Percentiles rank a stretch among this genome's conserved stretches.
These are phyloP conservation scores for Pisolithus tinctorius DNA, from an alignment of 768 basidiomycete genomes.

Conservation along the genomic window DNA sequence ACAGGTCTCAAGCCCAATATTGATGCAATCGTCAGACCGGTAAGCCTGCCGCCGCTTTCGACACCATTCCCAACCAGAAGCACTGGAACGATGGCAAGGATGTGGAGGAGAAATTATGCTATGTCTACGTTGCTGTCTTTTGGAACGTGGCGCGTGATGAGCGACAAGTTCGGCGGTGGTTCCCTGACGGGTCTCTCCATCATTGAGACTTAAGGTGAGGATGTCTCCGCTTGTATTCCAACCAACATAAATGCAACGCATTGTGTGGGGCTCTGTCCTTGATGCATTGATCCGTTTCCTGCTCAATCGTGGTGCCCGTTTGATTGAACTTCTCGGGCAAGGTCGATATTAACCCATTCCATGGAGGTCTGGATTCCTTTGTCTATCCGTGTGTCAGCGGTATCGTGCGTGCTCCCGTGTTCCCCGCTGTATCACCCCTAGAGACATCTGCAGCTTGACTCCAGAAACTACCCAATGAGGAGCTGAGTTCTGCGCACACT, in stretches of 20 bases:
- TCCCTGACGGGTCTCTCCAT: conserved; percentile 98
- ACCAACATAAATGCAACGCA: conserved; percentile 56
- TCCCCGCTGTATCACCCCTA: conserved; percentile 1
- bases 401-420: conserved; percentile 52
- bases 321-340: conserved; percentile 97
- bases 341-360: conserved; percentile 91
- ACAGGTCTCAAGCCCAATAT: conserved; percentile 97
- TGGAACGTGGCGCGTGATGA: conserved; percentile 99
- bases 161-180: conserved; percentile 97
- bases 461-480: conserved; percentile 93
- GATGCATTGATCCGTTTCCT: conserved; percentile 99
- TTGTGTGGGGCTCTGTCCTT: conserved; percentile 72
- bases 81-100: conserved; percentile 98
- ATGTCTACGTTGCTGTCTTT: conserved; percentile 98
- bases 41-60: conserved; percentile 98
- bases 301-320: conserved; percentile 93
- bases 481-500: conserved; percentile 83
- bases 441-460: conserved; percentile 58
- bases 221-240: conserved; percentile 99
- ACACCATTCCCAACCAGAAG: conserved; percentile 99
- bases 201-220: conserved; percentile 99
- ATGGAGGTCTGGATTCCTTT: conserved; percentile 96
- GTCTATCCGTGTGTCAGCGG: conserved; percentile 99
- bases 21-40: conserved; percentile 99
- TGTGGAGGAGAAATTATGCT: conserved; percentile 97